phyloP scores from a whole-genome alignment of 2,329 filamentous ascomycete genomes.

The Arthrobotrys pseudoclavata region DNA sequence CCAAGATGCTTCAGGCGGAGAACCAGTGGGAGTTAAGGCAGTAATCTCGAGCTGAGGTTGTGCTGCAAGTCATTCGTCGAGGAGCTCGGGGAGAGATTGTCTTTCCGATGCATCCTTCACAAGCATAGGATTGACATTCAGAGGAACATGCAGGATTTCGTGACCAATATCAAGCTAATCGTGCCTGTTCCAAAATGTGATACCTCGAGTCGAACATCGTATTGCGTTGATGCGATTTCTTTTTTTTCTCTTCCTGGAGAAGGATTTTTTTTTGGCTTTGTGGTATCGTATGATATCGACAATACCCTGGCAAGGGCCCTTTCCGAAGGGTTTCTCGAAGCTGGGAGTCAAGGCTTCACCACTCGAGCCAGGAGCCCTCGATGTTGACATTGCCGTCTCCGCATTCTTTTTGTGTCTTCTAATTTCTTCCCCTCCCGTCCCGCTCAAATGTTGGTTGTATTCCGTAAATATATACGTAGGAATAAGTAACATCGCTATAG shows the following conservation, averaged over 20 bases:
- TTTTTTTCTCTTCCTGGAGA: background rate
- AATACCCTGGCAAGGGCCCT: conserved; percentile 38
- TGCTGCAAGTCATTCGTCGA: conserved; percentile 30
- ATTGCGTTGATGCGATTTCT: conserved; percentile 26
- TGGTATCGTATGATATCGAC: conserved; percentile 48
- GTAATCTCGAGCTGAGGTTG: conserved; percentile 25
- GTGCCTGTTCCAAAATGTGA: conserved; percentile 18
- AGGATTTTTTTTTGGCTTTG: conserved; percentile 22
- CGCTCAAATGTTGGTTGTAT: conserved; percentile 17
- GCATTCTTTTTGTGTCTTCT: conserved; percentile 13
- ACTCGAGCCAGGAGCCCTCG: conserved; percentile 10
- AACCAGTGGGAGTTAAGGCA: conserved; percentile 13
- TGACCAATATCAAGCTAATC: conserved; percentile 17
- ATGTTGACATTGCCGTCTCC: conserved; percentile 48
- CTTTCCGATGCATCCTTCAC: conserved; percentile 30
- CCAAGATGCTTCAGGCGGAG: background rate
- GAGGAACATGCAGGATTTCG: conserved; percentile 18
- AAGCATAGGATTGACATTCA: conserved; percentile 17
- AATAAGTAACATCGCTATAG: conserved; percentile 13
- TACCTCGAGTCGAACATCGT: conserved; percentile 16
- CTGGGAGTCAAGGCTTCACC: conserved; percentile 10
- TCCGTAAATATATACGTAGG: conserved; percentile 5
- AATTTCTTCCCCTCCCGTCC: background rate
- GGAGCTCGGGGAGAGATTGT: conserved; percentile 9
- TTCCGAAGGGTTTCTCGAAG: conserved; percentile 21